Base-by-base conservation (phyloP, 352 stramenopile genomes). In the Pythium chondricola region DNA sequence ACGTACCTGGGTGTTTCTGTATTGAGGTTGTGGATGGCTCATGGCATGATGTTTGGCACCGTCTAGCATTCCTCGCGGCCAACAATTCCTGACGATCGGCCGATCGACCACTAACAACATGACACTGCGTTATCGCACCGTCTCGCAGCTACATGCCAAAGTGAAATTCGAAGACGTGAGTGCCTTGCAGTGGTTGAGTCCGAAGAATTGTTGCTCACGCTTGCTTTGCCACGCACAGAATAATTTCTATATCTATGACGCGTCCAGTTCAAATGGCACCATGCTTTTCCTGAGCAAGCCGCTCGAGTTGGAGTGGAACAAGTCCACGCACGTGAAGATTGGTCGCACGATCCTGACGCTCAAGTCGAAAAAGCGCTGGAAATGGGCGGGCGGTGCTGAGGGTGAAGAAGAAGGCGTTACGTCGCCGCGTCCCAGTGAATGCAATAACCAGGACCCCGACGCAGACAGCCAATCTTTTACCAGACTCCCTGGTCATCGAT, bases 71-170 rank as follows among this genome's bases (percentile, higher is more conserved):
- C 71, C 75, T 2, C 68, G 69, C 9, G 83, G 76, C 17, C 75
- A 88, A 51, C 74, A 80, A 55, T 86, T 69, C 49, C 38, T 92
- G 40, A 89, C 75, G 4, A 90, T 89, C 41, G 81, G 81, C 11
- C 75, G 78, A 21, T 89, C 81, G 17, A 92, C 78, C 20, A 88
- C 64, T 6, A 92, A 92, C 59, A 86, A 90, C 52, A 92, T 92
- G 78, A 88, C 77, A 9, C 64, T 92, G 20, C 75, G 81, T 6
- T 92, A 92, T 39, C 81, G 81, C 26, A 92, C 81, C 1, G 81
- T 92, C n/a, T 92, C 81, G 22, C 81, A 92, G 47, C 58, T 92
- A 22, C 81, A 92, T 44, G 81, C 81, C 33, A 89, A 89, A 58
- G 58, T 92, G 45, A 88, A 85, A 50, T 88, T 69, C 50, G 67